These are phyloP conservation scores for Blastocystis sp. DNA, from an alignment of 352 stramenopile species.

Conservation along the genomic window DNA sequence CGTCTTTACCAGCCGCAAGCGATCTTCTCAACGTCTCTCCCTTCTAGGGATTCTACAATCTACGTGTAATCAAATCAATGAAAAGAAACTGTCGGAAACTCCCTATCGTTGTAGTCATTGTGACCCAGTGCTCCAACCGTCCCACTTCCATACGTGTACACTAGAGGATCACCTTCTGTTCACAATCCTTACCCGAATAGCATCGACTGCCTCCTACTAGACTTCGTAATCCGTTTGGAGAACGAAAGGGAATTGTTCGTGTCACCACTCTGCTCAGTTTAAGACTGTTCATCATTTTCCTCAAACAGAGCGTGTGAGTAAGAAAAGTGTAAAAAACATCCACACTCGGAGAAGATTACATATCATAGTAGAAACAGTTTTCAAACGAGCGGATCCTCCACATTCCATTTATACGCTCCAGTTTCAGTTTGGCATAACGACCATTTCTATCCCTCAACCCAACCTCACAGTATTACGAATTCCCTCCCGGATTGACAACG, in stretches of 20 bases:
- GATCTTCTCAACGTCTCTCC: conserved; percentile 25
- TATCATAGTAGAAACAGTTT: background rate
- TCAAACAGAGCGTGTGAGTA: background rate
- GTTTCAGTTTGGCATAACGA: background rate
- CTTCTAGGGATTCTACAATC: conserved; percentile 34
- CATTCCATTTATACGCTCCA: background rate
- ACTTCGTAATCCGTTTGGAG: no score
- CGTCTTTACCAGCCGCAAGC: conserved; percentile 27
- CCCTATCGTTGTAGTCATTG: conserved; percentile 47
- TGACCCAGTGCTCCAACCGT: conserved; percentile 43
- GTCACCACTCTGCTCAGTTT: no score
- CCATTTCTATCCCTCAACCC: background rate
- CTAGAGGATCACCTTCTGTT: background rate
- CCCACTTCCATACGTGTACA: conserved; percentile 52
- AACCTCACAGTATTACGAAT: background rate
- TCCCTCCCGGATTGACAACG: conserved; percentile 20
- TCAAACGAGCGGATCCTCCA: background rate
- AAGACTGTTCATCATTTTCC: background rate
- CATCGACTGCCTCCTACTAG: no score
- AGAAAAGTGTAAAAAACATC: background rate
- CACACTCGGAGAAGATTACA: background rate
- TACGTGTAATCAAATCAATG: background rate
- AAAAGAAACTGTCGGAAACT: conserved; percentile 10
- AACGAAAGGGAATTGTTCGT: no score
- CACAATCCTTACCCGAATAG: background rate